Percentiles rank a stretch among this genome's conserved stretches.
These are phyloP conservation scores for Phytophthora pluvialis DNA, from an alignment of 352 stramenopile genomes.

Conservation along the genomic window DNA sequence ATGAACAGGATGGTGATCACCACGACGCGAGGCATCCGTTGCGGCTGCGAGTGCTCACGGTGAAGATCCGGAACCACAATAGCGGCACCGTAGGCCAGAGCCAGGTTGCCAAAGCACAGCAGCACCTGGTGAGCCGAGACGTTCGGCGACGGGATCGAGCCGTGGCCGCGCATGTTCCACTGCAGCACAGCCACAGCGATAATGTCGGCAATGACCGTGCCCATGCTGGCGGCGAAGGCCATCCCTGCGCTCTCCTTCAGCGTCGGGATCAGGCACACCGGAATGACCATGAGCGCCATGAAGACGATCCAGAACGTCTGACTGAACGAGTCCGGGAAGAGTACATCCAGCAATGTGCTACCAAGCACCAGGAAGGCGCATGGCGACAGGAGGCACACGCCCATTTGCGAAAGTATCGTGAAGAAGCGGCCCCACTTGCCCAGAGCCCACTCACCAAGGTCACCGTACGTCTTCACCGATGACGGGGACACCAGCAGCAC, in stretches of 20 bases:
- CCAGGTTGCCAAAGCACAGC: conserved; percentile 57
- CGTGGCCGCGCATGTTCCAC: conserved; percentile 53
- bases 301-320: conserved; percentile 56
- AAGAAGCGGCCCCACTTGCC: conserved; percentile 35
- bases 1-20: conserved; percentile 56
- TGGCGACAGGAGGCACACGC: conserved; percentile 46
- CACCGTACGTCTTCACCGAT: conserved; percentile 60
- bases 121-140: conserved; percentile 53
- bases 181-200: conserved; percentile 48
- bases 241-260: conserved; percentile 55
- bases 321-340: conserved; percentile 56
- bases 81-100: conserved; percentile 56
- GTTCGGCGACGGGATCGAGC: conserved; percentile 41
- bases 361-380: conserved; percentile 60
- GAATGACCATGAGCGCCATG: conserved; percentile 24
- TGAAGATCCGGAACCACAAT: conserved; percentile 62
- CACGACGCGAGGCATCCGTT: conserved; percentile 53
- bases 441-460: conserved; percentile 46
- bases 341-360: conserved; percentile 44
- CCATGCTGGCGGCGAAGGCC: conserved; percentile 52
- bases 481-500: conserved; percentile 52
- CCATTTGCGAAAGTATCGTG: conserved; percentile 50
- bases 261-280: conserved; percentile 53
- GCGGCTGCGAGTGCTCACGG: conserved; percentile 37
- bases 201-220: conserved; percentile 56